Conservation (phyloP, 768 basidiomycete species). For the Termitomyces sp. region DNA sequence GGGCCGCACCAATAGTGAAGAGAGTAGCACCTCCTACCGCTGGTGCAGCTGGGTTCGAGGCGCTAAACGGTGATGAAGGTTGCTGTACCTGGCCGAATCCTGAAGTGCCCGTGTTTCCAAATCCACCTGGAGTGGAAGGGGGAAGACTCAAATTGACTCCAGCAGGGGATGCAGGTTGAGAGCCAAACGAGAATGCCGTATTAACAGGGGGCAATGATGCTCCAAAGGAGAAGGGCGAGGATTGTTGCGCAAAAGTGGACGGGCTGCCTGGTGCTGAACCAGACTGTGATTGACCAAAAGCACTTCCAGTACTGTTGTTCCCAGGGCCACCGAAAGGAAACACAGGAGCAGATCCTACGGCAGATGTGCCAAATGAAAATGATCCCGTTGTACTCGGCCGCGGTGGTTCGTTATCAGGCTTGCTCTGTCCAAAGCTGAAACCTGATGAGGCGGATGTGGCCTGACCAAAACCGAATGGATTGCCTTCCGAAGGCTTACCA, state of each 20-base stretch:
- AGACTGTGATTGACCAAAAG: slow-evolving; percentile 40
- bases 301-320: slow-evolving; percentile 26
- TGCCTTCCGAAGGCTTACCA: slow-evolving; percentile 42
- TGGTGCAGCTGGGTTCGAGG: slow-evolving; percentile 30
- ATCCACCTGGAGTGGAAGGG: slow-evolving; percentile 34
- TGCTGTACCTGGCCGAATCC: slow-evolving; percentile 34
- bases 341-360: slow-evolving; percentile 34
- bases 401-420: slow-evolving; percentile 32
- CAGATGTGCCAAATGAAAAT: slow-evolving; percentile 47
- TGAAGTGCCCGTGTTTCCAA: slow-evolving; percentile 32
- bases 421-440: slow-evolving; percentile 47
- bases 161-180: slow-evolving; percentile 60
- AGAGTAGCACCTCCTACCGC: slow-evolving; percentile 37
- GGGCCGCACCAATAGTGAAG: slow-evolving; percentile 62
- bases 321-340: slow-evolving; percentile 43
- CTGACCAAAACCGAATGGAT: slow-evolving; percentile 49
- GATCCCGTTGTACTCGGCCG: slow-evolving; percentile 36
- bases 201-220: slow-evolving; percentile 30
- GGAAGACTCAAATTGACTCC: slow-evolving; percentile 35
- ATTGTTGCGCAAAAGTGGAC: slow-evolving; percentile 52
- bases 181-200: slow-evolving; percentile 48
- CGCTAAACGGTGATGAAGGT: slow-evolving; percentile 44
- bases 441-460: slow-evolving; percentile 27
- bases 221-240: slow-evolving; percentile 45
- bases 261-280: slow-evolving; percentile 56